Percentiles rank a stretch among this genome's conserved stretches.
These are phyloP conservation scores for Acanthamoeba castellanii DNA, from an alignment of 208 protist species.

Conservation along the genomic window DNA sequence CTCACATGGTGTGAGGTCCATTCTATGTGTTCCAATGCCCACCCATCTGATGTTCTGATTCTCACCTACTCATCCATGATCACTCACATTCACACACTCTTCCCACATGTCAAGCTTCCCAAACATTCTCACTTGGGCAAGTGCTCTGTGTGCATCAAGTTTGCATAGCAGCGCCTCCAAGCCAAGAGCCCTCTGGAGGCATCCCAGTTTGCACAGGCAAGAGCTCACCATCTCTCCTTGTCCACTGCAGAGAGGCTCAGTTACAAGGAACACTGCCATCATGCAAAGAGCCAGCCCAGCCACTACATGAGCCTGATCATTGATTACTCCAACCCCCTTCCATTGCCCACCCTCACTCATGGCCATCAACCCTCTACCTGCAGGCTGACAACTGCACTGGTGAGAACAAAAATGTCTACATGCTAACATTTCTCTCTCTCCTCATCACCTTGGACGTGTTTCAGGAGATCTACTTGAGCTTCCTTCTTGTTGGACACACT, in stretches of 20 bases:
- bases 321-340: too few species aligned
- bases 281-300: neutral
- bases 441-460: too few species aligned
- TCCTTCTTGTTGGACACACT: too few species aligned
- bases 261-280: neutral
- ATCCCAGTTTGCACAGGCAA: neutral
- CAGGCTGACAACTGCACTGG: too few species aligned
- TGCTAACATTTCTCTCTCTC: too few species aligned
- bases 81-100: neutral
- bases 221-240: neutral
- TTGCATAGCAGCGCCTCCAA: neutral
- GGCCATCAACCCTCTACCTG: too few species aligned
- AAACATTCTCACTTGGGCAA: too few species aligned
- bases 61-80: neutral
- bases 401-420: too few species aligned
- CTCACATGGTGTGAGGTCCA: neutral
- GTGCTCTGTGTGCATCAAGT: neutral
- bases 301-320: neutral
- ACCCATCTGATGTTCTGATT: neutral
- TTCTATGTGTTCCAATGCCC: neutral
- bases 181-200: neutral
- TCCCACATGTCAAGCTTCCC: neutral
- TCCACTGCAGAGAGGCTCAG: neutral
- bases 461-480: too few species aligned
- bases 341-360: too few species aligned